Percentiles rank a stretch among this genome's conserved stretches.
Conservation (phyloP, 2,329 filamentous ascomycete genomes). For the Aspergillus ochraceus region DNA sequence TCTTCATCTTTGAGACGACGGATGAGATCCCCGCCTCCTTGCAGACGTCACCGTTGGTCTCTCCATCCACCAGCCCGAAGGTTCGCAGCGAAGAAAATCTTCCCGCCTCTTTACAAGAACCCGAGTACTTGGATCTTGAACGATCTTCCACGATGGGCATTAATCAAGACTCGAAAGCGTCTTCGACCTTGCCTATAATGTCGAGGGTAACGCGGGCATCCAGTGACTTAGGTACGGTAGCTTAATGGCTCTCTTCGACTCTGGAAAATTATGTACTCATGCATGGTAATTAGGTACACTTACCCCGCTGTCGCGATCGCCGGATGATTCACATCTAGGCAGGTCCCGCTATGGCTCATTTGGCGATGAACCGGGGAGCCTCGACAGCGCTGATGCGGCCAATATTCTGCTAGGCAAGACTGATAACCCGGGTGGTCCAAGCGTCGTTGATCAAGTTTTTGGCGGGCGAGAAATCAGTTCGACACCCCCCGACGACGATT, state of each 20-base stretch:
- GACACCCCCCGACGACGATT: constrained; percentile 13
- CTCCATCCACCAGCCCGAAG: constrained; percentile 78
- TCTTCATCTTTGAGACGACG: constrained; percentile 96
- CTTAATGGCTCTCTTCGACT: not conserved
- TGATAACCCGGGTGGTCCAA: constrained; percentile 22
- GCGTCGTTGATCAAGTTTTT: constrained; percentile 13
- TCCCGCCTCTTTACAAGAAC: constrained; percentile 46
- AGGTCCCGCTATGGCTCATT: constrained; percentile 29
- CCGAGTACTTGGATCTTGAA: constrained; percentile 52
- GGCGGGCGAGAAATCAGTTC: constrained; percentile 9
- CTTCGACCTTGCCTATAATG: constrained; percentile 28
- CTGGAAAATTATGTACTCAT: constrained; percentile 7
- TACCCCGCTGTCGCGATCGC: constrained; percentile 43
- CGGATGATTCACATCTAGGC: constrained; percentile 29
- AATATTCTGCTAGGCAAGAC: constrained; percentile 50
- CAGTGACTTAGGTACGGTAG: constrained; percentile 46
- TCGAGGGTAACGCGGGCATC: constrained; percentile 39
- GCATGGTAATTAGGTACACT: constrained; percentile 32
- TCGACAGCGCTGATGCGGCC: constrained; percentile 57
- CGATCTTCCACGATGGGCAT: constrained; percentile 20
- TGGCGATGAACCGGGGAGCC: constrained; percentile 36
- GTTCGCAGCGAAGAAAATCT: constrained; percentile 33
- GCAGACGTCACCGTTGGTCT: constrained; percentile 92
- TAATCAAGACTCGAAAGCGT: constrained; percentile 24
- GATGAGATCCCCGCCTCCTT: constrained; percentile 88